phyloP scores from a whole-genome alignment of 73 alveolate genomes.

The Tetrahymena borealis region DNA sequence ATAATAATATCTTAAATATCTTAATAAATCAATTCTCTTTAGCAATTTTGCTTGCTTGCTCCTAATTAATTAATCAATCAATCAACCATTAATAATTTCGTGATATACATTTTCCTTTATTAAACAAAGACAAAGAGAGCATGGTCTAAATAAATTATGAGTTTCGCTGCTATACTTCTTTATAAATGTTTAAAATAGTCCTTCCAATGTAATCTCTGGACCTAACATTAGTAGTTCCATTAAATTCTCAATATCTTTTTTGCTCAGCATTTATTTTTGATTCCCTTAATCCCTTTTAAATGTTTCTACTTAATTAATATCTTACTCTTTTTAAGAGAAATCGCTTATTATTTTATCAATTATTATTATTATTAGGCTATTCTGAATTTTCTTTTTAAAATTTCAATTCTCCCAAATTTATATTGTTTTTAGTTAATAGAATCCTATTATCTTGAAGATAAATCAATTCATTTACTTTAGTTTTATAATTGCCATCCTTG shows the following conservation, averaged over 20 bases:
- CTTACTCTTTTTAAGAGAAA: not conserved
- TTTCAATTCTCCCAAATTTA: not conserved
- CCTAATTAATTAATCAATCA: too few species aligned
- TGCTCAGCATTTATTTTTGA: not conserved
- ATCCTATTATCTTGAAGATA: not conserved
- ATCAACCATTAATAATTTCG: too few species aligned
- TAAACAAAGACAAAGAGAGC: not conserved
- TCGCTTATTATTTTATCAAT: not conserved
- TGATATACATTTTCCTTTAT: not conserved
- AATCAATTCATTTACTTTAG: not conserved
- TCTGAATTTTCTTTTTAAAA: not conserved
- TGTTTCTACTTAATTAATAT: not conserved
- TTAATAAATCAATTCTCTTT: too few species aligned
- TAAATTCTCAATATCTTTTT: not conserved
- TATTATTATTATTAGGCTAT: not conserved
- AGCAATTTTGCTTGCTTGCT: too few species aligned
- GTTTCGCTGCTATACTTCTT: not conserved
- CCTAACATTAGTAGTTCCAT: not conserved
- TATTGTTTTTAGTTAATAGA: not conserved
- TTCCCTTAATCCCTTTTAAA: not conserved
- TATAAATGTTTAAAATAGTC: not conserved
- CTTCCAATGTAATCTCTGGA: not conserved
- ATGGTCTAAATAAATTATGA: not conserved
- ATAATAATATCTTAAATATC: too few species aligned
- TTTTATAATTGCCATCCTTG: too few species aligned